Conservation (phyloP, 1,284 basidiomycete species). For the Trichosporon sp. region DNA sequence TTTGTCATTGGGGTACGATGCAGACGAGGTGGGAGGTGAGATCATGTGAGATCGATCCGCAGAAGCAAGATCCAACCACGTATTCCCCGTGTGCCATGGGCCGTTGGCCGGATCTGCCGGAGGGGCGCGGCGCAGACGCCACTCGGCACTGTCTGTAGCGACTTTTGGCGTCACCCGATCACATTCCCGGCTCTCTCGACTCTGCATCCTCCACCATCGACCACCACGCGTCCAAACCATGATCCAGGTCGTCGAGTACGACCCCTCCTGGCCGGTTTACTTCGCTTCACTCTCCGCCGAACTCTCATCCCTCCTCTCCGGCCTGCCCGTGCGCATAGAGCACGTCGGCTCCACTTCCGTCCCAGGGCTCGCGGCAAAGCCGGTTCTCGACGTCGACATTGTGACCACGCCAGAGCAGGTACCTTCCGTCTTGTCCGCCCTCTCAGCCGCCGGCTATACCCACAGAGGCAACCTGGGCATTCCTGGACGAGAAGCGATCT, state of each 20-base stretch:
- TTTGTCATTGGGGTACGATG: too few relatives aligned
- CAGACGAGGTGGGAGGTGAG: too few relatives aligned
- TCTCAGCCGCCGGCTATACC: not conserved
- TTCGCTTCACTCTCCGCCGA: conserved; percentile 12
- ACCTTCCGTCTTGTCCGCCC: not conserved
- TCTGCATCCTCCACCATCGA: not conserved
- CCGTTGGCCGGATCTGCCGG: too few relatives aligned
- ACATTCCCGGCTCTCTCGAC: too few relatives aligned
- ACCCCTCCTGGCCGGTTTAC: conserved; percentile 13
- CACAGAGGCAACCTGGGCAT: conserved; percentile 7
- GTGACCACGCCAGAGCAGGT: conserved; percentile 13
- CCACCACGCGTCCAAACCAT: not conserved
- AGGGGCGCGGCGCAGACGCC: too few relatives aligned
- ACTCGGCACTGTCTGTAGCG: too few relatives aligned
- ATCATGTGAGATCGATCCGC: too few relatives aligned
- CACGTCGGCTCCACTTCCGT: conserved; percentile 28
- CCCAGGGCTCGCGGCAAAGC: conserved; percentile 21
- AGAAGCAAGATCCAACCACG: too few relatives aligned
- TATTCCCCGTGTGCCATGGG: too few relatives aligned
- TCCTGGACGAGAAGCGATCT: conserved; percentile 1
- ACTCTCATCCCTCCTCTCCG: not conserved
- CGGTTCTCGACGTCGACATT: conserved; percentile 27
- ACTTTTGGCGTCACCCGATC: too few relatives aligned
- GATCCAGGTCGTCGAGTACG: conserved; percentile 12
- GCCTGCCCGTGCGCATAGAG: conserved; percentile 10